These are phyloP conservation scores for Penicillium sp. DNA, from an alignment of 2,329 filamentous ascomycete genomes.

Conservation along the genomic window DNA sequence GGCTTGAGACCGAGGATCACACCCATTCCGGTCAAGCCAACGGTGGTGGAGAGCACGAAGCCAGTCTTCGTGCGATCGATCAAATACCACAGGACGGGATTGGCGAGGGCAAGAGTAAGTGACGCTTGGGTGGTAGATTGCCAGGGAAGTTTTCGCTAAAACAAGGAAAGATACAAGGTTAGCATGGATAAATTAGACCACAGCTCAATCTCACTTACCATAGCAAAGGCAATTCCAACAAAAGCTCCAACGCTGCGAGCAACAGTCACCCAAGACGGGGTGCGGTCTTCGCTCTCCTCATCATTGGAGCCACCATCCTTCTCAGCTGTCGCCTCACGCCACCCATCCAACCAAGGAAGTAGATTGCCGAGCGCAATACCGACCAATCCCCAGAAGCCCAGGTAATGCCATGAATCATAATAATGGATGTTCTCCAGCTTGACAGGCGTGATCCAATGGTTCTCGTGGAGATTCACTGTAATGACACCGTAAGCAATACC, in stretches of 20 bases:
- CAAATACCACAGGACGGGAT: conserved; percentile 93
- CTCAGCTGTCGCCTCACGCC: conserved; percentile 61
- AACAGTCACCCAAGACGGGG: conserved; percentile 67
- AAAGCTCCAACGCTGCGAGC: conserved; percentile 71
- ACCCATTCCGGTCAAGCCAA: conserved; percentile 73
- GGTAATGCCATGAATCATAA: conserved; percentile 62
- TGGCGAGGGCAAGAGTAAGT: conserved; percentile 82
- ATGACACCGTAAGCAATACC: conserved; percentile 82
- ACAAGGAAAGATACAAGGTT: conserved; percentile 16
- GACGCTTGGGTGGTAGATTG: conserved; percentile 92
- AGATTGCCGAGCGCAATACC: conserved; percentile 77
- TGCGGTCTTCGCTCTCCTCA: conserved; percentile 30
- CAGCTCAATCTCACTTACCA: conserved; percentile 62
- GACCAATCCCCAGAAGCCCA: conserved; percentile 77
- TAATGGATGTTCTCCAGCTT: conserved; percentile 59
- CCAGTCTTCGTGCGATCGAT: conserved; percentile 88
- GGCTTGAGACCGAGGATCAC: conserved; percentile 75
- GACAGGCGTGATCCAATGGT: conserved; percentile 63
- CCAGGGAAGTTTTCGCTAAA: conserved; percentile 84
- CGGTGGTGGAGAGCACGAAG: conserved; percentile 72
- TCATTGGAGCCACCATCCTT: conserved; percentile 30
- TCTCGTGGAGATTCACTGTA: conserved; percentile 76
- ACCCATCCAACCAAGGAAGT: conserved; percentile 78
- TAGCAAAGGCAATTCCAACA: conserved; percentile 73
- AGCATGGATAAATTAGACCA: background rate